Evolutionary conservation across 768 basidiomycete genomes (phyloP).

Genomic region (Cystobasidiopsis lactophilus): DNA sequence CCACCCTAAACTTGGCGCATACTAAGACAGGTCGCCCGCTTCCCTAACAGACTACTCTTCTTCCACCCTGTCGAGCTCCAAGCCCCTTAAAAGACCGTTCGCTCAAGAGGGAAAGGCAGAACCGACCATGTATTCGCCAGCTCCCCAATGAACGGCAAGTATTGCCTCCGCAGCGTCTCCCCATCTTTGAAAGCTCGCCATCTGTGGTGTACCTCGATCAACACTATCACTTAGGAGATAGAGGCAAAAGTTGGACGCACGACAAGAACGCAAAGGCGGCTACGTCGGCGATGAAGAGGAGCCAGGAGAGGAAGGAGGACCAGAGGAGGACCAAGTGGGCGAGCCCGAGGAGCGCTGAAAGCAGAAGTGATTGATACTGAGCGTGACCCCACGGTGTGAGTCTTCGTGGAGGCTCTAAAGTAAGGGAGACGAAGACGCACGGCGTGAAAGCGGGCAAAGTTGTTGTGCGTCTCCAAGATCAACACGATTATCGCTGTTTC

Average conservation of each 20-base stretch:
- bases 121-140: conserved; percentile 12
- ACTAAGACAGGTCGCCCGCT: too few species aligned
- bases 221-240: not conserved
- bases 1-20: too few species aligned
- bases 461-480: conserved; percentile 7
- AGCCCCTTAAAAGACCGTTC: too few species aligned
- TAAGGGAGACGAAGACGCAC: not conserved
- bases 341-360: conserved; percentile 7
- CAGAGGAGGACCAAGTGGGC: conserved; percentile 15
- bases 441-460: conserved; percentile 12
- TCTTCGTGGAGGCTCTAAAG: too few species aligned
- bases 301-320: conserved; percentile 7
- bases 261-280: conserved; percentile 2
- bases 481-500: not conserved
- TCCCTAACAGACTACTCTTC: conserved; percentile 7
- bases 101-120: too few species aligned
- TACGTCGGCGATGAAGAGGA: conserved; percentile 11
- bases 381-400: not conserved
- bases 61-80: conserved; percentile 14
- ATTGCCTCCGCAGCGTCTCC: conserved; percentile 10
- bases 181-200: conserved; percentile 13
- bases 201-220: not conserved
- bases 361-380: conserved; percentile 13
- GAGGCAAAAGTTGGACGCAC: not conserved
- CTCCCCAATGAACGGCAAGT: conserved; percentile 14